Conservation (phyloP, 2,329 filamentous ascomycete genomes). For the Phyllosticta capitalensis region DNA sequence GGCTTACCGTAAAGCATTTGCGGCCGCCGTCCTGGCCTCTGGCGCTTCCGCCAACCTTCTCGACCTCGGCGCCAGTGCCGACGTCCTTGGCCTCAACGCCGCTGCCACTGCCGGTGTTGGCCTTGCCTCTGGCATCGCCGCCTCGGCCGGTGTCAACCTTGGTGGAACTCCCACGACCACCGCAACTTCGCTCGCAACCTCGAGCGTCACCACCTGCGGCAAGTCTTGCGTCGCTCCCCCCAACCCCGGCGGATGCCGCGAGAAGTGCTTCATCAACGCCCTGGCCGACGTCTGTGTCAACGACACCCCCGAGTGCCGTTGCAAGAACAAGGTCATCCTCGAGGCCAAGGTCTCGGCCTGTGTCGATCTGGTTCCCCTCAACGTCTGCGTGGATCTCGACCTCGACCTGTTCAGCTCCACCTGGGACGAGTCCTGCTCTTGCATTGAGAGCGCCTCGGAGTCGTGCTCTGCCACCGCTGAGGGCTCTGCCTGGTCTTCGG, state of each 20-base stretch:
- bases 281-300: constrained; percentile 6
- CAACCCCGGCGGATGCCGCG: constrained; percentile 7
- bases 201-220: constrained; percentile 1
- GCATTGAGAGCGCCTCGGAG: constrained; percentile 1
- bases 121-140: neutral
- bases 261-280: constrained; percentile 10
- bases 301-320: constrained; percentile 9
- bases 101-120: neutral
- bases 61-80: neutral
- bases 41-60: neutral
- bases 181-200: neutral
- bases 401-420: constrained; percentile 7
- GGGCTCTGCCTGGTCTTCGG: neutral
- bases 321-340: constrained; percentile 9
- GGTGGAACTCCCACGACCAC: neutral
- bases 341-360: constrained; percentile 6
- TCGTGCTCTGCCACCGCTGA: neutral
- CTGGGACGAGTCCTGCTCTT: constrained; percentile 7
- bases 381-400: constrained; percentile 10
- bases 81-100: constrained; percentile 3
- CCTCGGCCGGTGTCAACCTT: neutral
- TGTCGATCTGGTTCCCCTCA: constrained; percentile 10
- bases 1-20: constrained; percentile 6
- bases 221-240: constrained; percentile 2
- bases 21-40: constrained; percentile 8